A percentile compares a stretch with the other conserved stretches of the same genome.
Evolutionary conservation across 768 basidiomycete species (phyloP).

Genomic region (Russula sp.): DNA sequence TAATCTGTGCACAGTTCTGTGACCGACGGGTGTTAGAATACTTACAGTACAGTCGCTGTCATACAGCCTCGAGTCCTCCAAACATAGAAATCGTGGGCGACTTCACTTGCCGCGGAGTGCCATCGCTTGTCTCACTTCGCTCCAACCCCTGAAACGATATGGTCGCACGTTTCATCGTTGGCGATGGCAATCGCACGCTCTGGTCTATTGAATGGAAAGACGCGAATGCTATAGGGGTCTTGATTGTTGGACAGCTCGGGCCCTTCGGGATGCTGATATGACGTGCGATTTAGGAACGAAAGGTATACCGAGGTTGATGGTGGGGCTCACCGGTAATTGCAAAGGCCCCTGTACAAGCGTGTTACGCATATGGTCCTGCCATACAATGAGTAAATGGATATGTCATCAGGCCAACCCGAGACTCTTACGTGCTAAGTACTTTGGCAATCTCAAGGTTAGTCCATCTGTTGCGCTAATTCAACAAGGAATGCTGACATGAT

Average conservation of each 20-base stretch:
- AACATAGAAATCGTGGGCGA: too few relatives aligned
- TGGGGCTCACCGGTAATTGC: neutral
- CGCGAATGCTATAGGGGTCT: neutral
- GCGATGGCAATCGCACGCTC: neutral
- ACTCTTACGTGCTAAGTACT: slow-evolving; percentile 10
- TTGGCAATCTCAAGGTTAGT: neutral
- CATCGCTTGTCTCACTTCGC: neutral
- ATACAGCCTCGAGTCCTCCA: neutral
- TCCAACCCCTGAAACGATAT: neutral
- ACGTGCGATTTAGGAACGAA: neutral
- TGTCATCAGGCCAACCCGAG: neutral
- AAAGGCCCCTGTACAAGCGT: slow-evolving; percentile 8
- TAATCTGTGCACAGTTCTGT: neutral
- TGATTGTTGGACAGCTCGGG: neutral
- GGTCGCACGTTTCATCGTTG: neutral
- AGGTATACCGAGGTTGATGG: neutral
- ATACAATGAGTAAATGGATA: neutral
- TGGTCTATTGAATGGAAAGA: neutral
- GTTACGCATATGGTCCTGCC: slow-evolving; percentile 16
- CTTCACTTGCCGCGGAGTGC: too few relatives aligned
- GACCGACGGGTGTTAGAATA: neutral
- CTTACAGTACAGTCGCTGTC: neutral
- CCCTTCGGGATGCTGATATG: neutral
- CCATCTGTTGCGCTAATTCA: neutral
- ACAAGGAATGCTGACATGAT: slow-evolving; percentile 4